These are phyloP conservation scores for Tylopilus felleus DNA, from an alignment of 768 basidiomycete species.

Conservation along the genomic window DNA sequence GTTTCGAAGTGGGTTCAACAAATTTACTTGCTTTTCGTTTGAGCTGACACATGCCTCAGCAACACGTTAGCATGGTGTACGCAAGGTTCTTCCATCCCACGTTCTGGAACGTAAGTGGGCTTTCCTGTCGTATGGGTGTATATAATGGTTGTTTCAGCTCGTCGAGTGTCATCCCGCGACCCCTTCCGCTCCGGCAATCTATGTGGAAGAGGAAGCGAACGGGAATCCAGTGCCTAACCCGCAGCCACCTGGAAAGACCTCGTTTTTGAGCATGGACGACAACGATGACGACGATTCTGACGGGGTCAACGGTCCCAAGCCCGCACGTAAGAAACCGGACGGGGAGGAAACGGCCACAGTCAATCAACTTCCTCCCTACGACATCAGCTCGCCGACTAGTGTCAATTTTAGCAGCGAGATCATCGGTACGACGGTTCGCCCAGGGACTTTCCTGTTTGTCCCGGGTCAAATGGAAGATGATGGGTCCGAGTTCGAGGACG, in stretches of 20 bases:
- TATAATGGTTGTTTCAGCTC: background rate
- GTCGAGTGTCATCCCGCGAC: slow-evolving; percentile 17
- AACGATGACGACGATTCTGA: background rate
- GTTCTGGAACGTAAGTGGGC: slow-evolving; percentile 16
- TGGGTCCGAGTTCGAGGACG: background rate
- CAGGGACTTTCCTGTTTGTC: slow-evolving; percentile 11
- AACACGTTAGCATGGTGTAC: slow-evolving; percentile 22
- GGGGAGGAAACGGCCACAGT: background rate
- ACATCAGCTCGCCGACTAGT: background rate
- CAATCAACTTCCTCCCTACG: slow-evolving; percentile 11
- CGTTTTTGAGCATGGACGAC: slow-evolving; percentile 14
- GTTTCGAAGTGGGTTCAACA: slow-evolving; percentile 3
- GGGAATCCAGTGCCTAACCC: slow-evolving; percentile 1
- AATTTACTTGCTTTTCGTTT: background rate
- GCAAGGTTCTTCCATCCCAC: slow-evolving; percentile 21
- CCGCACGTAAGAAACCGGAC: background rate
- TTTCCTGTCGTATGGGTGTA: background rate
- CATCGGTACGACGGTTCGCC: slow-evolving; percentile 13
- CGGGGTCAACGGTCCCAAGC: background rate
- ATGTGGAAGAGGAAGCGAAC: slow-evolving; percentile 17
- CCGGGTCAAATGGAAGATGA: background rate
- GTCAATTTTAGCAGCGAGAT: slow-evolving; percentile 11
- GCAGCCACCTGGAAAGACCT: slow-evolving; percentile 6
- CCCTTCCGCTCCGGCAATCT: slow-evolving; percentile 14
- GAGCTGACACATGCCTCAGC: background rate